A percentile compares a stretch with the other conserved stretches of the same genome.
These are phyloP conservation scores for Mortierella antarctica DNA, from an alignment of 192 early-diverging fungal species.

Conservation along the genomic window DNA sequence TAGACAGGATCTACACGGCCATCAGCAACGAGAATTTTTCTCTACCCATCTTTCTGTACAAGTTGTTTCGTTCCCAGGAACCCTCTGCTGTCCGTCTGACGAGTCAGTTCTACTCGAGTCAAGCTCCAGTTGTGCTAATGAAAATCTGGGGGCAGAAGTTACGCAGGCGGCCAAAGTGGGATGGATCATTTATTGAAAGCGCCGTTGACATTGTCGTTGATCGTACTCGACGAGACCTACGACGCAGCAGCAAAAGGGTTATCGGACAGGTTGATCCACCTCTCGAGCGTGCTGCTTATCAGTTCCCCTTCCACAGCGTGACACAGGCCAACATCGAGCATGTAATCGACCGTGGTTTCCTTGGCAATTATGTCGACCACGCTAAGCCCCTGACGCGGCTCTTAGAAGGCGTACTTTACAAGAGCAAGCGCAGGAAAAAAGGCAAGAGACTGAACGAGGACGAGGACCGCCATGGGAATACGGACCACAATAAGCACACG, in stretches of 20 bases:
- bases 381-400: constrained; percentile 14
- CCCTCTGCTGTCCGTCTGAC: constrained; percentile 3
- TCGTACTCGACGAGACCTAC: constrained; percentile 8
- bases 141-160: constrained; percentile 14
- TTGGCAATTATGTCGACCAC: constrained; percentile 3
- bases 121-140: constrained; percentile 12
- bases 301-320: constrained; percentile 9
- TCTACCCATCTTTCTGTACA: constrained; percentile 18
- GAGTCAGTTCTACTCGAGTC: constrained; percentile 2
- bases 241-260: not conserved
- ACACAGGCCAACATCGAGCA: constrained; percentile 6
- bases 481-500: not conserved
- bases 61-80: constrained; percentile 13
- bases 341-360: not conserved
- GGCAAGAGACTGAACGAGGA: constrained; percentile 1
- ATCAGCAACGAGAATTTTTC: constrained; percentile 11
- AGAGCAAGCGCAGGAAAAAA: not conserved
- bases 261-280: constrained; percentile 4
- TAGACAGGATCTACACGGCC: constrained; percentile 1
- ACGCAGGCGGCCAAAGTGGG: constrained; percentile 7
- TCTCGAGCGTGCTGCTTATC: constrained; percentile 8
- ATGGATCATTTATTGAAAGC: constrained; percentile 12
- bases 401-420: constrained; percentile 13
- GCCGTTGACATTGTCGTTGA: constrained; percentile 17
- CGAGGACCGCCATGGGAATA: not conserved